Conservation (phyloP, 768 basidiomycete genomes). For the Fibroporia radiculosa region DNA sequence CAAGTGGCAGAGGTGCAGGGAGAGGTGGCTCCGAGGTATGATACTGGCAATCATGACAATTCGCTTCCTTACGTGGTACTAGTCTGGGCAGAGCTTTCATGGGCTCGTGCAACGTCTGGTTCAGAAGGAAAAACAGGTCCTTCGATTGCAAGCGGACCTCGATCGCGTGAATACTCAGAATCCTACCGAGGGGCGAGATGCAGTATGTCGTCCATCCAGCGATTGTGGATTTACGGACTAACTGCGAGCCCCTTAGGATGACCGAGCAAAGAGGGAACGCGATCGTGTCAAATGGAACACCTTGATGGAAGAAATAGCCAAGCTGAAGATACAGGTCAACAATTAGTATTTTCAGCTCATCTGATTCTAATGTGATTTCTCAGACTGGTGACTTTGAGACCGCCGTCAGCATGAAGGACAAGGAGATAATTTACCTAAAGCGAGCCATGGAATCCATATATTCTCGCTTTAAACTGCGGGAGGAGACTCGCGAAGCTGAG, state of each 20-base stretch:
- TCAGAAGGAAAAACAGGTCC: constrained; percentile 80
- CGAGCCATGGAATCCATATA: constrained; percentile 86
- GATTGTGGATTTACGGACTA: background rate
- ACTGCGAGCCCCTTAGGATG: constrained; percentile 40
- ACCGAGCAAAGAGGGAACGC: constrained; percentile 67
- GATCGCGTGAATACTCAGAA: constrained; percentile 53
- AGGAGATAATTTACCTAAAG: constrained; percentile 71
- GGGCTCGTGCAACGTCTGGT: constrained; percentile 75
- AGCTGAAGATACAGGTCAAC: constrained; percentile 57
- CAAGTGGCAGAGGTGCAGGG: constrained; percentile 32
- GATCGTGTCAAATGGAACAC: constrained; percentile 66
- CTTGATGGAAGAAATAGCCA: constrained; percentile 67
- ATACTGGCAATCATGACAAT: background rate
- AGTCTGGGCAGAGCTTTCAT: constrained; percentile 44
- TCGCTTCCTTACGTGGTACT: constrained; percentile 1
- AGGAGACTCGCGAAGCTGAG: constrained; percentile 44
- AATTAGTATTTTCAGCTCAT: background rate
- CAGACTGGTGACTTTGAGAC: constrained; percentile 52
- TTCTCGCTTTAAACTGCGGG: constrained; percentile 59
- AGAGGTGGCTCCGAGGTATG: constrained; percentile 53
- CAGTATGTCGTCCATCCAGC: constrained; percentile 33
- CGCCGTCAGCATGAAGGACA: constrained; percentile 46
- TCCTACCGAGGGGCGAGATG: constrained; percentile 48
- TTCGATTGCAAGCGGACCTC: constrained; percentile 65
- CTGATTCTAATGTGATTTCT: background rate